A percentile compares a stretch with the other conserved stretches of the same genome.
These are phyloP conservation scores for Cyberlindnera galapagoensis DNA, from an alignment of 805 yeast genomes.

Conservation along the genomic window DNA sequence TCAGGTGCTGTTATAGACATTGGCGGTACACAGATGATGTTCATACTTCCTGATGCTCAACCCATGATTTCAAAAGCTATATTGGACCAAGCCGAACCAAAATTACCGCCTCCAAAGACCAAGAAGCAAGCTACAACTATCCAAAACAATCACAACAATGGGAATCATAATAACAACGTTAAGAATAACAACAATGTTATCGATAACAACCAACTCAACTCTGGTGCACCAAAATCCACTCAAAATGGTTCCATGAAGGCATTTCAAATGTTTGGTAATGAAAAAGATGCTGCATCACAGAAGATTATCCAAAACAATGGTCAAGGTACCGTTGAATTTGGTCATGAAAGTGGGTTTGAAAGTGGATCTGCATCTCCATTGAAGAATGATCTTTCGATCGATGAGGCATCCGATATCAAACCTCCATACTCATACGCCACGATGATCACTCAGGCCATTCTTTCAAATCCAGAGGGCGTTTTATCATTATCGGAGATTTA, in stretches of 20 bases:
- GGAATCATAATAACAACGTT: not conserved
- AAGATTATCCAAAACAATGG: constrained; percentile 1
- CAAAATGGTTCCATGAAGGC: constrained; percentile 29
- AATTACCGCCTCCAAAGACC: constrained; percentile 23
- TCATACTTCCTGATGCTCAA: constrained; percentile 85
- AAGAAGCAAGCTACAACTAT: constrained; percentile 12
- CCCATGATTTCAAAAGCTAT: constrained; percentile 51
- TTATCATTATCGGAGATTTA: constrained; percentile 88
- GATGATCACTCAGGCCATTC: constrained; percentile 95
- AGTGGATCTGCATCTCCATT: constrained; percentile 3
- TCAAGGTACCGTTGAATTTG: too few species aligned
- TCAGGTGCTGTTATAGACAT: constrained; percentile 92
- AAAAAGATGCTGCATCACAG: too few species aligned
- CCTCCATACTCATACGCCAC: constrained; percentile 98
- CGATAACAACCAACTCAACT: not conserved
- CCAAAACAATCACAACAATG: constrained; percentile 8
- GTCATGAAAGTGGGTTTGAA: too few species aligned
- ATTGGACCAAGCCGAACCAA: constrained; percentile 28
- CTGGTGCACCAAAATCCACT: not conserved
- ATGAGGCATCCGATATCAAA: constrained; percentile 86
- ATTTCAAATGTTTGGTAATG: constrained; percentile 49
- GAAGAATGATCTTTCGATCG: constrained; percentile 67
- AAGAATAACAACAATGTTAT: not conserved
- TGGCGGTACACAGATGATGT: constrained; percentile 99
- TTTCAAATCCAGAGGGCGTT: constrained; percentile 82